Percentiles rank a stretch among this genome's conserved stretches.
Conservation (phyloP, 352 stramenopile genomes). For the Phytopythium kandeliae region DNA sequence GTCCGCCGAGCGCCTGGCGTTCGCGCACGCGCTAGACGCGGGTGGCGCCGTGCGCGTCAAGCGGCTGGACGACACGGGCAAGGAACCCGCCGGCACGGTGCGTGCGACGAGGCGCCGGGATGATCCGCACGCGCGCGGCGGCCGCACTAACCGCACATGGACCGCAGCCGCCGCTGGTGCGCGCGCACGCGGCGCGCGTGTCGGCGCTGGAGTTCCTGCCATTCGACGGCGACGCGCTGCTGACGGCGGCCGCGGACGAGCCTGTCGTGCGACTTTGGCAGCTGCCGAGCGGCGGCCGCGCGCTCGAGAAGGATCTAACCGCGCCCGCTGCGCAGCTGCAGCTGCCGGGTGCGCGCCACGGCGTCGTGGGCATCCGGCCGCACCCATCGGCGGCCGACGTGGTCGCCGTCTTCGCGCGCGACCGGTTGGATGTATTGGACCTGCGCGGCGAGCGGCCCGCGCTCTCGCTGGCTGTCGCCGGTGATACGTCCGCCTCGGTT, state of each 20-base stretch:
- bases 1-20: conserved; percentile 41
- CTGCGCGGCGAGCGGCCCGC: conserved; percentile 24
- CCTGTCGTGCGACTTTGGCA: conserved; percentile 54
- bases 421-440: conserved; percentile 39
- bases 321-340: conserved; percentile 9
- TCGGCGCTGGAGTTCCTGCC: conserved; percentile 62
- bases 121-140: no score
- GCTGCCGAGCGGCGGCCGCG: conserved; percentile 15
- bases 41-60: conserved; percentile 65
- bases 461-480: conserved; percentile 7
- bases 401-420: conserved; percentile 34
- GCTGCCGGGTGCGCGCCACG: conserved; percentile 9
- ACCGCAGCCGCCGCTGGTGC: conserved; percentile 43
- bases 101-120: no score
- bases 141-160: neutral
- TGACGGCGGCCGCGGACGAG: conserved; percentile 49
- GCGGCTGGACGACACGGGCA: conserved; percentile 30
- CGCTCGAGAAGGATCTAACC: conserved; percentile 25
- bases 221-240: conserved; percentile 41
- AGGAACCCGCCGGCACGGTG: conserved; percentile 13
- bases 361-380: conserved; percentile 30
- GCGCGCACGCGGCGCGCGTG: conserved; percentile 50
- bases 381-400: conserved; percentile 52
- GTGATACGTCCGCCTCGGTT: conserved; percentile 9
- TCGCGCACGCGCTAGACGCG: conserved; percentile 57